Evolutionary conservation across 768 basidiomycete genomes (phyloP), one percentile per base, ranked within the genome.

Genomic region (Trametopsis cervina): DNA sequence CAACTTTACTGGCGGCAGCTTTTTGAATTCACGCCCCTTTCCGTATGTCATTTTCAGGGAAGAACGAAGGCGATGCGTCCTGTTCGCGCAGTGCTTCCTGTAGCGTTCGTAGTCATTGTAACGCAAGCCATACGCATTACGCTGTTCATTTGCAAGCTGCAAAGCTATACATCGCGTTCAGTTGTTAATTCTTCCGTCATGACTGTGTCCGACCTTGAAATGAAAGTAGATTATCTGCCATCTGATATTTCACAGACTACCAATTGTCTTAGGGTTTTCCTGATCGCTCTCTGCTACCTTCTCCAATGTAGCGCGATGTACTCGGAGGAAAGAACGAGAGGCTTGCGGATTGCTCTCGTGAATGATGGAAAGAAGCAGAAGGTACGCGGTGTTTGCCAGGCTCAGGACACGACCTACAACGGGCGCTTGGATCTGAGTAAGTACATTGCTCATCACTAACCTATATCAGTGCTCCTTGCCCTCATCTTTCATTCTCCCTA

Each of bases 21-120:
- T 89, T 70, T 91, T 95, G 74, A 90, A 97, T 40, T 91, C 89
- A 56, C 83, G 83, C 20, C 89, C 89, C 61, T 87, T 89, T 24
- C 91, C 90, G 57, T 93, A 89, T 15, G 87, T 89, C 71, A 83
- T 77, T 61, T 88, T 91, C 42, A 93, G 76, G 1, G 81, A 74
- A 23, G 88, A 89, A 53, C 93, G 81, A 35, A 96, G 71, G 42
- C 89, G 82, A 66, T 93, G 91, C 0, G 93, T 86, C 59, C 89
- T 81, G 63, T 92, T 91, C 4, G 86, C 81, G 62, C 92, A 95
- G 59, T 98, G 93, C 57, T 91, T 91, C 57, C 93, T 75, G 68
- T 97, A 97, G 44, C 93, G 81, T 45, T 74, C 69, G 64, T 82
- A 85, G 62, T 98, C 94, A 60, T 85, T 89, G 62, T 90, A 93